phyloP scores from a whole-genome alignment of 2,329 filamentous ascomycete species.

The Fusarium begoniae region DNA sequence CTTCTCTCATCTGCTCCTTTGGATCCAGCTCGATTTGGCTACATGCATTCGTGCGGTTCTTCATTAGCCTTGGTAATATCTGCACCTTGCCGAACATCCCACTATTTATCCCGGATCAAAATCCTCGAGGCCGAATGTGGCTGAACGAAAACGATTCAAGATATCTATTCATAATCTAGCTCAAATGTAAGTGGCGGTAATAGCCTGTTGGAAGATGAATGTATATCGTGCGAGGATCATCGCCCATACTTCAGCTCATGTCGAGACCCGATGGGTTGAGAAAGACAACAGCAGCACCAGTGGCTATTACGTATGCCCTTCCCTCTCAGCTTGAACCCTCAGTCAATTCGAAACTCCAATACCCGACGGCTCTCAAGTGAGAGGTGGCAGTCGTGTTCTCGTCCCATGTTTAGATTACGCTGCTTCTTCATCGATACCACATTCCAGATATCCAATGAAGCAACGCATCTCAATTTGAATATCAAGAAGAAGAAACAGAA shows the following conservation, averaged over 20 bases:
- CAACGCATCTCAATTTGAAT: not conserved
- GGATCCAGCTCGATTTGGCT: conserved; percentile 6
- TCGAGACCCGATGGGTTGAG: not conserved
- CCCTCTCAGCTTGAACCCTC: not conserved
- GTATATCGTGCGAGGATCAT: not conserved
- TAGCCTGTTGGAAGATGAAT: not conserved
- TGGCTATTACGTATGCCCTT: not conserved
- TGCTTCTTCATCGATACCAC: not conserved
- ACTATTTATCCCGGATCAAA: not conserved
- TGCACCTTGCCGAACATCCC: conserved; percentile 27
- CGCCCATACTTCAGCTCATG: not conserved
- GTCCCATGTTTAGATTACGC: not conserved
- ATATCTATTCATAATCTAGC: not conserved
- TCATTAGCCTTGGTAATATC: conserved; percentile 14
- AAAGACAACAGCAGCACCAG: not conserved
- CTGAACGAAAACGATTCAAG: not conserved
- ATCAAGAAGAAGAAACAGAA: not conserved
- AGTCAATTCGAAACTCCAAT: not conserved
- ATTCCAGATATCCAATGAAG: not conserved
- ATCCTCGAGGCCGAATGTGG: not conserved
- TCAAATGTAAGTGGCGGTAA: not conserved
- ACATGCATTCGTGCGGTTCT: conserved; percentile 22
- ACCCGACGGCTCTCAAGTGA: not conserved
- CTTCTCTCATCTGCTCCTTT: conserved; percentile 18
- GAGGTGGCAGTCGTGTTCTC: not conserved